Evolutionary conservation across 2,329 filamentous ascomycete genomes (phyloP).

Genomic region (Sphaerulina musiva): DNA sequence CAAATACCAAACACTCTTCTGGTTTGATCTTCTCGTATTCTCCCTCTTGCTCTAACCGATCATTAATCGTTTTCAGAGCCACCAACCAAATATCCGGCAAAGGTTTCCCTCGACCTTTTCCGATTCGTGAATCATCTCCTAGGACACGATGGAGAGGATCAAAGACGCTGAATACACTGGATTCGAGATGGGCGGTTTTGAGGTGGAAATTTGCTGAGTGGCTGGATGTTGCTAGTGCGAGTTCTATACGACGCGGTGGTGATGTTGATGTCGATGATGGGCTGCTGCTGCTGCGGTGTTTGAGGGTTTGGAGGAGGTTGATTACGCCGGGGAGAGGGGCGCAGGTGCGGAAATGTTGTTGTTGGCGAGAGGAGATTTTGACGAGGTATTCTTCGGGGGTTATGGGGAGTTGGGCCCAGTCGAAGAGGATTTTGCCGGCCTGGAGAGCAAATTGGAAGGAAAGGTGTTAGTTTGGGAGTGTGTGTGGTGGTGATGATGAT

Average conservation of each 20-base stretch:
- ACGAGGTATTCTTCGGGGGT: conserved; percentile 58
- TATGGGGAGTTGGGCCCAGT: conserved; percentile 84
- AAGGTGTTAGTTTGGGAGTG: no score
- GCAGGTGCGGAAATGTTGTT: conserved; percentile 64
- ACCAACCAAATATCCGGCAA: conserved; percentile 90
- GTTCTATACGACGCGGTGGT: conserved; percentile 37
- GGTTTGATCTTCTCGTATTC: conserved; percentile 59
- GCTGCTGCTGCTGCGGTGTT: background rate
- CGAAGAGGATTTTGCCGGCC: conserved; percentile 59
- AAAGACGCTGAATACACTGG: conserved; percentile 52
- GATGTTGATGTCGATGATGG: no score
- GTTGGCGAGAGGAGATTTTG: conserved; percentile 59
- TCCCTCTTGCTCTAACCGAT: conserved; percentile 53
- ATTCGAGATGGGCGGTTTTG: conserved; percentile 58
- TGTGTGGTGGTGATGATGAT: no score
- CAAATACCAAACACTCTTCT: conserved; percentile 90
- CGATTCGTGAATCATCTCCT: conserved; percentile 77
- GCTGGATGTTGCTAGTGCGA: conserved; percentile 81
- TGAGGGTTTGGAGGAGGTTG: conserved; percentile 57
- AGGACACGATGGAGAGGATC: conserved; percentile 64
- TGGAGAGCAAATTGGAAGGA: background rate
- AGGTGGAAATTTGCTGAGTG: conserved; percentile 65
- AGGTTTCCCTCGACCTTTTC: conserved; percentile 79
- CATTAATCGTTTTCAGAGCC: conserved; percentile 78
- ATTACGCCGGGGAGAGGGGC: conserved; percentile 72